phyloP scores from a whole-genome alignment of 2,329 filamentous ascomycete genomes.

The Zasmidium citrigriseum region DNA sequence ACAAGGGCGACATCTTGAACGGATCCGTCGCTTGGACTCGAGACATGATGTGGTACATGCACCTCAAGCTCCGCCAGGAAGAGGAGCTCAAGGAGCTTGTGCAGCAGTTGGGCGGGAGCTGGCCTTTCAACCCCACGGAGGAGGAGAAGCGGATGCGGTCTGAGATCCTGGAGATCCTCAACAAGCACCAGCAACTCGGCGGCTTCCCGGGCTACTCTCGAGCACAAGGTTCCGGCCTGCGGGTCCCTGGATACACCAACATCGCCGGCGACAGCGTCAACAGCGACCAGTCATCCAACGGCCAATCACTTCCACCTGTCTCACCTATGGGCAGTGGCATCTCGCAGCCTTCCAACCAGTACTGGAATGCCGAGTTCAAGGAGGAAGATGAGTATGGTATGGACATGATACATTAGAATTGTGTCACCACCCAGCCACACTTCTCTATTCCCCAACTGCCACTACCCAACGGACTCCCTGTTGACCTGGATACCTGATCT shows the following conservation, averaged over 20 bases:
- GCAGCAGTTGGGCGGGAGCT: conserved; percentile 68
- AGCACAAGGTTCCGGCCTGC: conserved; percentile 77
- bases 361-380: conserved; percentile 67
- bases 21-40: conserved; percentile 96
- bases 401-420: conserved; percentile 53
- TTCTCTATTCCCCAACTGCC: conserved; percentile 1
- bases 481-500: background rate
- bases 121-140: conserved; percentile 81
- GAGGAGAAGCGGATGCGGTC: conserved; percentile 95
- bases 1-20: conserved; percentile 98
- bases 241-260: conserved; percentile 92
- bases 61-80: conserved; percentile 85
- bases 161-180: conserved; percentile 83
- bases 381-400: conserved; percentile 93
- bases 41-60: conserved; percentile 95
- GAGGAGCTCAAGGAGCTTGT: conserved; percentile 80
- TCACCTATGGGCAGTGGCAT: conserved; percentile 51
- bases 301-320: conserved; percentile 37
- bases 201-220: conserved; percentile 75
- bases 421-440: conserved; percentile 16
- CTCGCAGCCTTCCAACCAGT: conserved; percentile 51
- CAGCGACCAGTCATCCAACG: conserved; percentile 50
- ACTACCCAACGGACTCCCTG: background rate
- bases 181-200: conserved; percentile 73
- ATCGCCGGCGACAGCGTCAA: conserved; percentile 76